Evolutionary conservation across 2,329 filamentous ascomycete genomes (phyloP).

Genomic region (Biscogniauxia mediterranea): DNA sequence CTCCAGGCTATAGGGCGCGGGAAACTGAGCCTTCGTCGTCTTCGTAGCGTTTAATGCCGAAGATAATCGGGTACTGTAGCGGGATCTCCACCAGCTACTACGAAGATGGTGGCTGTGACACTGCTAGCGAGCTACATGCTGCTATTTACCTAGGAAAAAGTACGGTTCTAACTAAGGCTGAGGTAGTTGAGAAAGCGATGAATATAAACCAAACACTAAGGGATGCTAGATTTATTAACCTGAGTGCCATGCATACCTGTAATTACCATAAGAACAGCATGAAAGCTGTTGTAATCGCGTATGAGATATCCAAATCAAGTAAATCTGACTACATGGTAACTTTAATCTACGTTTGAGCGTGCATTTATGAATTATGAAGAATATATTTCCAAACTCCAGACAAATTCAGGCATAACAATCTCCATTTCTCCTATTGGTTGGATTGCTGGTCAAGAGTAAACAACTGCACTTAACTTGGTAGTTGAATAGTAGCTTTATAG

Average conservation of each 20-base stretch:
- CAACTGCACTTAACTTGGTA: neutral
- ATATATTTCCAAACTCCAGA: neutral
- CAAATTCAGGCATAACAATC: neutral
- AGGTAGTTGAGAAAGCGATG: too few relatives aligned
- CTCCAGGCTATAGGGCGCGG: neutral
- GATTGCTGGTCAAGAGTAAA: neutral
- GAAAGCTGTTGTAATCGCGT: too few relatives aligned
- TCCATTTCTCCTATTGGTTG: neutral
- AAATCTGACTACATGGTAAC: too few relatives aligned
- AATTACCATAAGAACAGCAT: too few relatives aligned
- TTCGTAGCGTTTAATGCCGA: constrained; percentile 7
- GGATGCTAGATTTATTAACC: too few relatives aligned
- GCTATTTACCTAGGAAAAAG: too few relatives aligned
- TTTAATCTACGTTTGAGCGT: neutral
- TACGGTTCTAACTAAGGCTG: too few relatives aligned
- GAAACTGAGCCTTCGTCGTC: neutral
- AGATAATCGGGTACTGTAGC: constrained; percentile 4
- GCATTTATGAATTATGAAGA: neutral
- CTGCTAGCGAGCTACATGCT: neutral
- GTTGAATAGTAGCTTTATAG: neutral
- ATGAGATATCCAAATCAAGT: too few relatives aligned
- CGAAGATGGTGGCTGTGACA: neutral
- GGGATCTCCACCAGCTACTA: constrained; percentile 6
- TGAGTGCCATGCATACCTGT: too few relatives aligned
- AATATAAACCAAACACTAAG: too few relatives aligned